Conservation (phyloP, 805 yeast genomes). For the Isabelozyma gotoi region DNA sequence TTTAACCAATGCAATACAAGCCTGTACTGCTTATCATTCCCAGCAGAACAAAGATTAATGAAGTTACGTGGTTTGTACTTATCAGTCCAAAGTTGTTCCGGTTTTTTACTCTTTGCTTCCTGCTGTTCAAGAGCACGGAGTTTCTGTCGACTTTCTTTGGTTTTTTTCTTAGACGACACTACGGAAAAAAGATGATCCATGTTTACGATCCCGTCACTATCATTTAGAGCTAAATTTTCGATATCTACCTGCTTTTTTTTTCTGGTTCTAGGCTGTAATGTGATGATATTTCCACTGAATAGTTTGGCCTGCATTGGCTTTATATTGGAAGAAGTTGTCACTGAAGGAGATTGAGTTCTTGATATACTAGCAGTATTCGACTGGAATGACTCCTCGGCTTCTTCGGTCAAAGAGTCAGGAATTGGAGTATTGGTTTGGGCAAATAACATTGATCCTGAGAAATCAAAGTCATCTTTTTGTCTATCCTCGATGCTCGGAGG, state of each 20-base stretch:
- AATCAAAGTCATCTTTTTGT: background rate
- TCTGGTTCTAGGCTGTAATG: conserved; percentile 10
- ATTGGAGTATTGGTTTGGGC: too few relatives aligned
- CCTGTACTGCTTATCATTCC: conserved; percentile 43
- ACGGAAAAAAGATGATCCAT: conserved; percentile 13
- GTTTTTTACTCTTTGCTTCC: background rate
- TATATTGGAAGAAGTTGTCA: background rate
- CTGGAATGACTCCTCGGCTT: too few relatives aligned
- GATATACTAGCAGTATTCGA: too few relatives aligned
- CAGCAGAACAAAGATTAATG: conserved; percentile 41
- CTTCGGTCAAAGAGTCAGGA: too few relatives aligned
- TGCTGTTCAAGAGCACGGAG: conserved; percentile 3
- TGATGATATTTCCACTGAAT: conserved; percentile 16
- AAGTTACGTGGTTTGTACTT: conserved; percentile 37
- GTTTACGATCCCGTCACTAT: conserved; percentile 1
- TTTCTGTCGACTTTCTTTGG: conserved; percentile 13
- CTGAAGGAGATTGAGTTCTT: too few relatives aligned
- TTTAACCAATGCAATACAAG: conserved; percentile 39
- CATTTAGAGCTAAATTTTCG: background rate
- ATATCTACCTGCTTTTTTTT: conserved; percentile 1
- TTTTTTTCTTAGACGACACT: conserved; percentile 15
- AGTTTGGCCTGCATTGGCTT: conserved; percentile 14
- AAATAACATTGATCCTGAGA: background rate
- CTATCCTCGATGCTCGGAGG: too few relatives aligned
- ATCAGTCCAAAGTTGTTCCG: conserved; percentile 33